Evolutionary conservation across 2,329 filamentous ascomycete species (phyloP).

Genomic region (Sarocladiaceae sp.): DNA sequence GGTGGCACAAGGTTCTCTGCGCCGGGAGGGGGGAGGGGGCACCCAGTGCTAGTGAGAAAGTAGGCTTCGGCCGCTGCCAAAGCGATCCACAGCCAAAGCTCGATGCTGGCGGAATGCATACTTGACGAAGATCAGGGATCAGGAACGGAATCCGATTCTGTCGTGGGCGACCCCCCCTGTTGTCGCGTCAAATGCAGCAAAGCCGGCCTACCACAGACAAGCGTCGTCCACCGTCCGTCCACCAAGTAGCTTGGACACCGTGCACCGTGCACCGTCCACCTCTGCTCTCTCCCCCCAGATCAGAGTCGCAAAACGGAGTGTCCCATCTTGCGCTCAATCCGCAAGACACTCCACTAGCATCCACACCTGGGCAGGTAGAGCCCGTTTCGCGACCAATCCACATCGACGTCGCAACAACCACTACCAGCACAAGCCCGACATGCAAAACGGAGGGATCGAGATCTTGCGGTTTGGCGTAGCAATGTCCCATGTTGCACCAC

Average conservation of each 20-base stretch:
- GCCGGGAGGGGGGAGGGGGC: background rate
- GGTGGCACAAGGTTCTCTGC: background rate
- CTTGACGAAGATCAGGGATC: background rate
- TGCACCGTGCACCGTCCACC: background rate
- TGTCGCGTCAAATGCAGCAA: background rate
- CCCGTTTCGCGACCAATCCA: conserved; percentile 9
- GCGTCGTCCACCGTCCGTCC: background rate
- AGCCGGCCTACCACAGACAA: background rate
- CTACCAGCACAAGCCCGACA: background rate
- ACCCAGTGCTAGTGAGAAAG: background rate
- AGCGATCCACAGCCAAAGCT: conserved; percentile 9
- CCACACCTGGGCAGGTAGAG: conserved; percentile 2
- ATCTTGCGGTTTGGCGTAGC: background rate
- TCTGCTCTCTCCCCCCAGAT: background rate
- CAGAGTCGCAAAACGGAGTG: background rate
- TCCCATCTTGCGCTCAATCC: background rate
- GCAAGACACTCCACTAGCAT: background rate
- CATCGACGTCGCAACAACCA: background rate
- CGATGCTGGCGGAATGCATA: background rate
- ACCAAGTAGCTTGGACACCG: background rate
- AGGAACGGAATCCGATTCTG: conserved; percentile 8
- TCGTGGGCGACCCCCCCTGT: background rate
- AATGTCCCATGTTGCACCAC: background rate
- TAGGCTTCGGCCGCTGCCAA: conserved; percentile 6
- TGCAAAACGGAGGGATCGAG: conserved; percentile 8